Conservation (phyloP, 129 eudicot genomes). For the Rutidosis leptorrhynchoides region DNA sequence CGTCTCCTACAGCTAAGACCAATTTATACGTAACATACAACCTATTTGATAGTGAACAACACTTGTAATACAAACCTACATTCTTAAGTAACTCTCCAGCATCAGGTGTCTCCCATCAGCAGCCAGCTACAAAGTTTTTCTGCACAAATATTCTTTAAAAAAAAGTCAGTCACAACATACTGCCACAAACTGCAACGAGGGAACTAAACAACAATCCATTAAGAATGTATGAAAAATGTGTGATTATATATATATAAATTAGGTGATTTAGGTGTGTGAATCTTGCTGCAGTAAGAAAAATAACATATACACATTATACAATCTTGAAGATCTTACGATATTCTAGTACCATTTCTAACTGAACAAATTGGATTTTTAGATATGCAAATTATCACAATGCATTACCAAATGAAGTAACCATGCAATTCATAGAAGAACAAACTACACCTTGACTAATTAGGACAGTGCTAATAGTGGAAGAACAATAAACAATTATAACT, state of each 20-base stretch:
- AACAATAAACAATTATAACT: background rate
- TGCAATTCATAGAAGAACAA: background rate
- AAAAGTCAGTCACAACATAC: background rate
- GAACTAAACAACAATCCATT: background rate
- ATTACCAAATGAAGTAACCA: background rate
- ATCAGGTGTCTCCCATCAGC: slow-evolving; percentile 1
- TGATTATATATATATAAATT: background rate
- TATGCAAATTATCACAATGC: background rate
- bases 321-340: background rate
- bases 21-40: background rate
- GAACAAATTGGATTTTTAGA: background rate
- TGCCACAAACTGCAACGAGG: background rate
- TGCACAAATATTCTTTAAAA: background rate
- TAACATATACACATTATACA: too few relatives aligned
- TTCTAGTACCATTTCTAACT: background rate
- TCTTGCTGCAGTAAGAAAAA: background rate
- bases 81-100: background rate
- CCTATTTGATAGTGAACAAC: background rate
- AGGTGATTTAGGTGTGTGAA: background rate
- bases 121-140: background rate
- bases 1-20: background rate
- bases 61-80: background rate
- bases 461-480: background rate
- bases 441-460: background rate
- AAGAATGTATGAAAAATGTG: background rate